Evolutionary conservation across 148 eudicot species (phyloP).

Genomic region (Chenopodium suecicum): DNA sequence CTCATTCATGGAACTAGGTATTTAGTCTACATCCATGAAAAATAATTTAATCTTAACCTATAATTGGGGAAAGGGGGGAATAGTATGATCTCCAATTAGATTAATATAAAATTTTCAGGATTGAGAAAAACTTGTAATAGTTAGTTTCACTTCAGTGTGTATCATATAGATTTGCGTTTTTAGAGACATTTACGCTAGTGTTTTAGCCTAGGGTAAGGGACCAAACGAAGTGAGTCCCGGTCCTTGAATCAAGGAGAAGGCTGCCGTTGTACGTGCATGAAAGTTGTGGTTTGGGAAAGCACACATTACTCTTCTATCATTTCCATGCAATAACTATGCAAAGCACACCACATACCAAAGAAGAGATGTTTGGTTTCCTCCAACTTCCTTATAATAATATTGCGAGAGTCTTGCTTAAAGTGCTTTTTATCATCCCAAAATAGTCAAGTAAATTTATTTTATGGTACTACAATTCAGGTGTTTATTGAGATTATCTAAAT

Average conservation of each 20-base stretch:
- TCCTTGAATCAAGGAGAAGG: not conserved
- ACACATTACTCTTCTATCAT: constrained; percentile 15
- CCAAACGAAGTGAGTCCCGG: not conserved
- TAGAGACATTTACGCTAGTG: too few species aligned
- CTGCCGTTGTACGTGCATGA: constrained; percentile 14
- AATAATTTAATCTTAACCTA: too few species aligned
- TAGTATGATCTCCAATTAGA: too few species aligned
- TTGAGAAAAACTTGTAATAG: too few species aligned
- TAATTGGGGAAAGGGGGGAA: too few species aligned
- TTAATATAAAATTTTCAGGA: too few species aligned
- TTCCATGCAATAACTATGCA: constrained; percentile 4
- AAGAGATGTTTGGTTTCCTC: constrained; percentile 16
- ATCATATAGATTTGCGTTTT: too few species aligned
- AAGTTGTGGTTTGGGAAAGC: constrained; percentile 14
- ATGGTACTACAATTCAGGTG: not conserved
- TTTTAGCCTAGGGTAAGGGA: constrained; percentile 5
- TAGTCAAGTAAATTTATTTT: not conserved
- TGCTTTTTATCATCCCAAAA: constrained; percentile 12
- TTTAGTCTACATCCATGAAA: too few species aligned
- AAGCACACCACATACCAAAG: not conserved
- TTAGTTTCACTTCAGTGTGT: too few species aligned
- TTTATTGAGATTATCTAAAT: too few species aligned
- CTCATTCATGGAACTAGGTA: too few species aligned
- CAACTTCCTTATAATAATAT: not conserved
- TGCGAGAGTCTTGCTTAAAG: constrained; percentile 1